phyloP scores from a whole-genome alignment of 495 filamentous ascomycete species.

The Symbiotaphrina buchneri region DNA sequence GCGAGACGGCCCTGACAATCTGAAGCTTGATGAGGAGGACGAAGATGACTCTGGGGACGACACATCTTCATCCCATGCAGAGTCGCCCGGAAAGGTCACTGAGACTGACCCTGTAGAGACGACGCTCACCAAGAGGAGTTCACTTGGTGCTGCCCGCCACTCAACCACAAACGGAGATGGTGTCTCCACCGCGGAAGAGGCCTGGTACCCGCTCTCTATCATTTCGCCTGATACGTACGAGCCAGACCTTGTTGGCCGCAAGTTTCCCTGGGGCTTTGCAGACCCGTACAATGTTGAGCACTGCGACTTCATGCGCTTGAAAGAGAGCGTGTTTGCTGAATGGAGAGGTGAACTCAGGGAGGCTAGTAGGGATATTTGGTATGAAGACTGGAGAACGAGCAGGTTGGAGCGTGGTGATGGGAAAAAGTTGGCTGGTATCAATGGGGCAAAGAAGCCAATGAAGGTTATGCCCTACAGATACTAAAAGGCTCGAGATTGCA shows the following conservation, averaged over 20 bases:
- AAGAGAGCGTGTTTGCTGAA: slow-evolving; percentile 79
- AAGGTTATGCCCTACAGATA: too few relatives aligned
- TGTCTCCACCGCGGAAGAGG: not conserved
- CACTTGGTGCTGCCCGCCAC: too few relatives aligned
- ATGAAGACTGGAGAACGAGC: slow-evolving; percentile 83
- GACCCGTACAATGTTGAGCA: slow-evolving; percentile 77
- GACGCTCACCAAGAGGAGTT: too few relatives aligned
- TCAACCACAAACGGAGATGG: too few relatives aligned
- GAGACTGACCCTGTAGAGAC: slow-evolving; percentile 18
- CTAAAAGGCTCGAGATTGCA: too few relatives aligned
- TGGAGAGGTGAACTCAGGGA: slow-evolving; percentile 85
- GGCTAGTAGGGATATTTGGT: slow-evolving; percentile 82
- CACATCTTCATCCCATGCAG: slow-evolving; percentile 7
- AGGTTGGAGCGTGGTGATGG: too few relatives aligned
- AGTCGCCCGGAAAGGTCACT: slow-evolving; percentile 12
- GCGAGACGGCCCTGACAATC: slow-evolving; percentile 23
- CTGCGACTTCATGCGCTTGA: slow-evolving; percentile 83
- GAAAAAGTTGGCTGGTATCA: too few relatives aligned
- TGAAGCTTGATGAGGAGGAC: slow-evolving; percentile 35
- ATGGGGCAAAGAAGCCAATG: too few relatives aligned
- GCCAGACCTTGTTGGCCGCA: slow-evolving; percentile 47
- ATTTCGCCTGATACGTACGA: slow-evolving; percentile 84
- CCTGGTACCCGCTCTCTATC: slow-evolving; percentile 63
- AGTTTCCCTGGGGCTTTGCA: slow-evolving; percentile 92
- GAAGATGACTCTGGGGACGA: slow-evolving; percentile 15